These are phyloP conservation scores for Boletus patriciae DNA, from an alignment of 768 basidiomycete genomes.

Conservation along the genomic window DNA sequence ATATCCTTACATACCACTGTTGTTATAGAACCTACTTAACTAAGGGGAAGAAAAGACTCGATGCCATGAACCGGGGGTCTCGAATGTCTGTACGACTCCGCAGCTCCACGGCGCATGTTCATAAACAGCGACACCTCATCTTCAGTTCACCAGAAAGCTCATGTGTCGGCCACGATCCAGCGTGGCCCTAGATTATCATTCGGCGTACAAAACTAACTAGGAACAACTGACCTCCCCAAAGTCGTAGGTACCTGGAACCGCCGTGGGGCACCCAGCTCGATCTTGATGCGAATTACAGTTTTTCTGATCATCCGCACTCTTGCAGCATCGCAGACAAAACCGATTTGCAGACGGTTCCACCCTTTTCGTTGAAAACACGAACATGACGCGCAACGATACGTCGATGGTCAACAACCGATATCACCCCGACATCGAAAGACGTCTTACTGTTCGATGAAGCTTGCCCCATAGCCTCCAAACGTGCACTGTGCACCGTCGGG, in stretches of 20 bases:
- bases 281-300: conserved; percentile 56
- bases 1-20: no score
- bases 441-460: conserved; percentile 51
- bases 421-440: background rate
- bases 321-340: conserved; percentile 53
- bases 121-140: background rate
- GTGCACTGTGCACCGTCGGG: conserved; percentile 55
- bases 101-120: background rate
- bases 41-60: no score
- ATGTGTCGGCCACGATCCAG: conserved; percentile 14
- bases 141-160: no score
- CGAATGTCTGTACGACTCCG: no score
- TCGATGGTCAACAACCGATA: background rate
- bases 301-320: conserved; percentile 39
- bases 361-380: conserved; percentile 24
- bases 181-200: background rate
- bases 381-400: background rate
- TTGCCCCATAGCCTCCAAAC: conserved; percentile 51
- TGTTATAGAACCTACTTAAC: no score
- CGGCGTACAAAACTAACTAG: conserved; percentile 21
- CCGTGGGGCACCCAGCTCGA: conserved; percentile 40
- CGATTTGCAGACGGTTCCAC: conserved; percentile 46
- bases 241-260: conserved; percentile 47
- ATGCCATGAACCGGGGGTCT: no score
- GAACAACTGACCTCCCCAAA: conserved; percentile 42